These are phyloP conservation scores for Dipodascus geniculatus DNA, from an alignment of 805 yeast genomes.

Conservation along the genomic window DNA sequence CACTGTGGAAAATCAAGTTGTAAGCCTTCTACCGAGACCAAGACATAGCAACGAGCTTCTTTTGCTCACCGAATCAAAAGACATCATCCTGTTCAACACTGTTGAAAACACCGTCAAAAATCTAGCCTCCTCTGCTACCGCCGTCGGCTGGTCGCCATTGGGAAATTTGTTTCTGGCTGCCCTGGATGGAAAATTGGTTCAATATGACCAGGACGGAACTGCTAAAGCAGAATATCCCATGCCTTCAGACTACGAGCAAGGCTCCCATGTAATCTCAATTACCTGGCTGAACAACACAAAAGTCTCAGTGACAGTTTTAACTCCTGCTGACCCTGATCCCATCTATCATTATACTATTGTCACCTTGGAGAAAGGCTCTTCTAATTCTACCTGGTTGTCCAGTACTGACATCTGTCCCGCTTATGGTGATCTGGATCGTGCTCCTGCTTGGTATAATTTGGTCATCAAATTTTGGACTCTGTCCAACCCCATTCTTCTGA, in stretches of 20 bases:
- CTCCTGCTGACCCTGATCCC: background rate
- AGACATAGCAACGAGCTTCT: background rate
- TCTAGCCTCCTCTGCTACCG: constrained; percentile 1
- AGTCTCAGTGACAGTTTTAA: background rate
- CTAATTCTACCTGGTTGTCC: background rate
- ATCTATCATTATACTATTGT: background rate
- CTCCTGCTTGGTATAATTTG: background rate
- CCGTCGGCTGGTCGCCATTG: constrained; percentile 18
- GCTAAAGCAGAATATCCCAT: background rate
- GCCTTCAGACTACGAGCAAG: background rate
- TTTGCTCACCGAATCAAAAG: background rate
- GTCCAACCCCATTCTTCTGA: background rate
- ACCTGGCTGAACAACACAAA: background rate
- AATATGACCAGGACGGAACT: constrained; percentile 9
- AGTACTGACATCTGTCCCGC: background rate
- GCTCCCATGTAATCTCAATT: background rate
- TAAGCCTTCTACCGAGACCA: background rate
- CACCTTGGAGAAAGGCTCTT: background rate
- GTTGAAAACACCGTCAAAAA: background rate
- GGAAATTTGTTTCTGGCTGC: constrained; percentile 20
- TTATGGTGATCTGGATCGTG: background rate
- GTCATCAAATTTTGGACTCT: background rate
- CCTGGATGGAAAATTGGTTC: background rate
- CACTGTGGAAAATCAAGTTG: background rate
- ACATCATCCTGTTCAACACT: background rate